Percentiles rank a stretch among this genome's conserved stretches.
These are phyloP conservation scores for Maudiozyma pseudohumilis DNA, from an alignment of 805 yeast genomes.

Conservation along the genomic window DNA sequence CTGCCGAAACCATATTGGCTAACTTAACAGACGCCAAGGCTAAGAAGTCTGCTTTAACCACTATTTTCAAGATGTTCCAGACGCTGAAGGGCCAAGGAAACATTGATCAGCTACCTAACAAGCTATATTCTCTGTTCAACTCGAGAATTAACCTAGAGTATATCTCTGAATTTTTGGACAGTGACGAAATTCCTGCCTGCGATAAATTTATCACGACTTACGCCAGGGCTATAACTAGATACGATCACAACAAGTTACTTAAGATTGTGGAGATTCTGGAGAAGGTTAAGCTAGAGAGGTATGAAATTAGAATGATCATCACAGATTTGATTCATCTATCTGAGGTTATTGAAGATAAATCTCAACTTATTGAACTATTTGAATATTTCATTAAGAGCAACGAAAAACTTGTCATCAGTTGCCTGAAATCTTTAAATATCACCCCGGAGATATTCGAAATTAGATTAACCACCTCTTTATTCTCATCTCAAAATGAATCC, in stretches of 20 bases:
- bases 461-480: slow-evolving; percentile 55
- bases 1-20: slow-evolving; percentile 46
- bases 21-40: slow-evolving; percentile 33
- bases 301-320: slow-evolving; percentile 31
- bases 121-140: slow-evolving; percentile 29
- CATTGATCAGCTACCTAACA: slow-evolving; percentile 33
- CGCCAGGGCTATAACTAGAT: slow-evolving; percentile 35
- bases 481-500: slow-evolving; percentile 17
- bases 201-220: slow-evolving; percentile 38
- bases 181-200: slow-evolving; percentile 16
- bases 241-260: slow-evolving; percentile 32
- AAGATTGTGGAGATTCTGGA: slow-evolving; percentile 31
- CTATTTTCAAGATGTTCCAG: slow-evolving; percentile 41
- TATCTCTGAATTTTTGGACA: slow-evolving; percentile 15
- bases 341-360: slow-evolving; percentile 32
- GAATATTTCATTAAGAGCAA: slow-evolving; percentile 32
- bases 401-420: slow-evolving; percentile 32
- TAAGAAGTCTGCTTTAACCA: slow-evolving; percentile 36
- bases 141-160: slow-evolving; percentile 15
- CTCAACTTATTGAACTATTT: slow-evolving; percentile 31
- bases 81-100: slow-evolving; percentile 34
- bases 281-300: slow-evolving; percentile 27
- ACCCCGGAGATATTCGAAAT: slow-evolving; percentile 47
- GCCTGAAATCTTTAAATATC: slow-evolving; percentile 29
- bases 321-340: slow-evolving; percentile 32